Evolutionary conservation across 2,329 filamentous ascomycete genomes (phyloP), one percentile per base, ranked within the genome.

Genomic region (Neonectria magnoliae): DNA sequence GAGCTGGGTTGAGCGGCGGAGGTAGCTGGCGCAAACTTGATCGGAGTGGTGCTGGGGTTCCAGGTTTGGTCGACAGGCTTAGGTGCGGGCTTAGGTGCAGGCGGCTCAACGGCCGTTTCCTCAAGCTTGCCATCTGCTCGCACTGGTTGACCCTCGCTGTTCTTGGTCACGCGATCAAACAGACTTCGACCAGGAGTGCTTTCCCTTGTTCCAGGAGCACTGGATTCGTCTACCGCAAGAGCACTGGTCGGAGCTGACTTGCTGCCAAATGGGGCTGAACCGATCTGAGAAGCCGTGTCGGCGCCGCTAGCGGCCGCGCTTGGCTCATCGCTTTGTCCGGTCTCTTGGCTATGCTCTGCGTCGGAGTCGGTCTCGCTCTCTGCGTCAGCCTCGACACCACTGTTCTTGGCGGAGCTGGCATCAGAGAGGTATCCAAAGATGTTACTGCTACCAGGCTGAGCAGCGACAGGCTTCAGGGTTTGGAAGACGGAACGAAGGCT

Each of bases 381-480:
- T 7, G 75, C 79, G 55, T 84, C 84, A 18, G 81, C 81, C 16
- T 85, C 83, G 11, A 80, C 76, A 1, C 83, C 83, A 66, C 86
- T 88, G 55, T 83, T 86, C 75, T 85, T 86, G 44, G 82, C 79
- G 14, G 85, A 86, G 68, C 85, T 87, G 33, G 79, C 81, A 71
- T 87, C 86, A 1, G 87, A 89, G 8, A 90, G 81, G 68, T 89
- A 85, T 25, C 83, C 84, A 71, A 90, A 90, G 54, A 89, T 88
- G 71, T 90, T 89, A 50, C 76, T 71, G 45, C 76, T 71, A 16
- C 69, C 74, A 25, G 75, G 51, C 53, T 70, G 70, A 16, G 67
- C 63, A 50, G 66, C 71, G 14, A 66, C 66, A 9, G 79, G 72
- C 73, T 83, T 83, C 16, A 78, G 56, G 58, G 77, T 79, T 41